phyloP scores from a whole-genome alignment of 441 rosid species.

The Adansonia rubrostipa region DNA sequence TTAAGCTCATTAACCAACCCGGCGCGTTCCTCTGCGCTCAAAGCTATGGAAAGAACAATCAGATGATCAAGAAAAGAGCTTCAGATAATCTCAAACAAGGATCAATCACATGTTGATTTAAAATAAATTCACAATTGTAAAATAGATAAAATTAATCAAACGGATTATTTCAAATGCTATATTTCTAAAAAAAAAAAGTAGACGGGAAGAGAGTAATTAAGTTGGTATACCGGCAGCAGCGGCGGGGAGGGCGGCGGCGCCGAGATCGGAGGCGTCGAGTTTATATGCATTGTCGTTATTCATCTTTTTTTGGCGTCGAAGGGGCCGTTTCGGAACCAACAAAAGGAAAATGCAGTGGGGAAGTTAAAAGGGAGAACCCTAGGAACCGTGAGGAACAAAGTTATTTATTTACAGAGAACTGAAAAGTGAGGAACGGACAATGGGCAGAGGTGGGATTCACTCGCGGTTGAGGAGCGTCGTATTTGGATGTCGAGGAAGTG shows the following conservation, averaged over 20 bases:
- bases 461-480: neutral
- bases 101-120: neutral
- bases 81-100: neutral
- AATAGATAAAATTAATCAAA: neutral
- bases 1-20: slow-evolving; percentile 61
- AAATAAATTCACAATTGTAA: slow-evolving; percentile 9
- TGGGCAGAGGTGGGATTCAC: neutral
- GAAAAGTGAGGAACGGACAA: neutral
- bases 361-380: neutral
- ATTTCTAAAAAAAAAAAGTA: neutral
- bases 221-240: slow-evolving; percentile 38
- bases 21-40: slow-evolving; percentile 58
- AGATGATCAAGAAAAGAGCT: slow-evolving; percentile 3
- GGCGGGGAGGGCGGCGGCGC: slow-evolving; percentile 21
- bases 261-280: slow-evolving; percentile 55
- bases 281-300: slow-evolving; percentile 35
- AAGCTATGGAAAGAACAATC: slow-evolving; percentile 39
- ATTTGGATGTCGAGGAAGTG: neutral
- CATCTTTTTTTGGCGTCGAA: slow-evolving; percentile 23
- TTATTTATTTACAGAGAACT: neutral
- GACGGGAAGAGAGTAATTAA: neutral
- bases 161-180: neutral
- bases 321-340: neutral
- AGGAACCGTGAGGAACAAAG: neutral
- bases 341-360: neutral